These are phyloP conservation scores for Salinomyces thailandicus DNA, from an alignment of 2,329 filamentous ascomycete genomes.

Conservation along the genomic window DNA sequence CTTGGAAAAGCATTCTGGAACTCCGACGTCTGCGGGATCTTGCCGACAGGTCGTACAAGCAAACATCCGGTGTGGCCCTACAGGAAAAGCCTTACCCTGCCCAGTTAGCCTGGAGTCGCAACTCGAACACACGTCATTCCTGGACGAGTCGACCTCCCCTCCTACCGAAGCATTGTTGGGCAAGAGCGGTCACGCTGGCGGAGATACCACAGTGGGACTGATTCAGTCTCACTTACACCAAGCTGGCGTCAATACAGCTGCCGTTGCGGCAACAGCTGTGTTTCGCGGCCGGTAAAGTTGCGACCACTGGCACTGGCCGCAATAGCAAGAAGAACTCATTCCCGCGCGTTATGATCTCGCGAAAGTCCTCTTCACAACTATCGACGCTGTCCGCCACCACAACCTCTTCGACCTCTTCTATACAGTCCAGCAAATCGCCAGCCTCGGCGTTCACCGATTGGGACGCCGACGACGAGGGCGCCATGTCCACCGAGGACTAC, in stretches of 20 bases:
- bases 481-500: slow-evolving; percentile 39
- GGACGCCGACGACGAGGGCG: slow-evolving; percentile 40
- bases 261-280: slow-evolving; percentile 21
- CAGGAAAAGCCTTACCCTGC: too few relatives aligned
- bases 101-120: neutral
- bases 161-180: neutral
- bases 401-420: slow-evolving; percentile 18
- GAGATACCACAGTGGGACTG: slow-evolving; percentile 10
- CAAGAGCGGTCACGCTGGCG: neutral
- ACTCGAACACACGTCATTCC: neutral
- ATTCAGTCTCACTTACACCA: slow-evolving; percentile 17
- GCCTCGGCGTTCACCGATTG: slow-evolving; percentile 19
- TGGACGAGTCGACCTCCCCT: neutral
- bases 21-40: neutral
- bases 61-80: neutral
- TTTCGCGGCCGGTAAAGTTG: slow-evolving; percentile 11
- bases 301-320: slow-evolving; percentile 8
- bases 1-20: neutral
- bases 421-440: slow-evolving; percentile 14
- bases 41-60: neutral
- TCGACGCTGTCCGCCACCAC: slow-evolving; percentile 17
- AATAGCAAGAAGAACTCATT: slow-evolving; percentile 14
- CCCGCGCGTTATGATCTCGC: slow-evolving; percentile 22
- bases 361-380: slow-evolving; percentile 21
- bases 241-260: slow-evolving; percentile 25